phyloP scores from a whole-genome alignment of 2,329 filamentous ascomycete genomes.

The Mollisia scopiformis region DNA sequence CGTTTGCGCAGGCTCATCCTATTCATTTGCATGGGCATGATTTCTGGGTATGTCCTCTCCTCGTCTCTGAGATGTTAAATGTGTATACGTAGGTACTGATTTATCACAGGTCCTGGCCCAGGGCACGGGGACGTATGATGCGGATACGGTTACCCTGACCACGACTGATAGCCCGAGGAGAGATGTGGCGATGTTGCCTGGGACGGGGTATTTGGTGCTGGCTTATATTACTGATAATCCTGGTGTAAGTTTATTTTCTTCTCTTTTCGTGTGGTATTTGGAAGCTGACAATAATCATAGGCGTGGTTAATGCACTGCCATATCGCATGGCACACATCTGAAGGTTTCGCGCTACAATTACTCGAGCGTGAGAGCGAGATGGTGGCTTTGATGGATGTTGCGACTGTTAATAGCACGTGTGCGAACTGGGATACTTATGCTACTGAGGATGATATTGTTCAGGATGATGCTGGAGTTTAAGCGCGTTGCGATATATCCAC shows the following conservation, averaged over 20 bases:
- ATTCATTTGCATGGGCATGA: constrained; percentile 54
- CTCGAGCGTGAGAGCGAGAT: constrained; percentile 16
- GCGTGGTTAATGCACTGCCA: constrained; percentile 55
- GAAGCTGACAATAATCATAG: background rate
- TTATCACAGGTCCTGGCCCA: background rate
- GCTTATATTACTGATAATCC: constrained; percentile 54
- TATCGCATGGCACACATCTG: constrained; percentile 23
- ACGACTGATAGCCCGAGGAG: constrained; percentile 51
- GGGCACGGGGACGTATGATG: constrained; percentile 2
- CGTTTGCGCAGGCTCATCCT: constrained; percentile 39
- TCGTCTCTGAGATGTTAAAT: constrained; percentile 37
- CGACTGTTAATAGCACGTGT: constrained; percentile 5
- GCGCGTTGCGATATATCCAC: background rate
- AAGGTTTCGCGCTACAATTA: constrained; percentile 24
- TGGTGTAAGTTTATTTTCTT: constrained; percentile 31
- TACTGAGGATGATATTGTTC: background rate
- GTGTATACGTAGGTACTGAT: too few species aligned
- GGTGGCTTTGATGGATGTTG: background rate
- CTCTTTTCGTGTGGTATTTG: background rate
- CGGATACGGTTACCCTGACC: constrained; percentile 38
- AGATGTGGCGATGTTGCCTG: constrained; percentile 50
- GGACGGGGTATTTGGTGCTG: constrained; percentile 48
- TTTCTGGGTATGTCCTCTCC: constrained; percentile 46
- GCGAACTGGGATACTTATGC: background rate
- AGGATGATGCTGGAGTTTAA: background rate